Evolutionary conservation across 495 filamentous ascomycete genomes (phyloP).

Genomic region (Xylaria cubensis): DNA sequence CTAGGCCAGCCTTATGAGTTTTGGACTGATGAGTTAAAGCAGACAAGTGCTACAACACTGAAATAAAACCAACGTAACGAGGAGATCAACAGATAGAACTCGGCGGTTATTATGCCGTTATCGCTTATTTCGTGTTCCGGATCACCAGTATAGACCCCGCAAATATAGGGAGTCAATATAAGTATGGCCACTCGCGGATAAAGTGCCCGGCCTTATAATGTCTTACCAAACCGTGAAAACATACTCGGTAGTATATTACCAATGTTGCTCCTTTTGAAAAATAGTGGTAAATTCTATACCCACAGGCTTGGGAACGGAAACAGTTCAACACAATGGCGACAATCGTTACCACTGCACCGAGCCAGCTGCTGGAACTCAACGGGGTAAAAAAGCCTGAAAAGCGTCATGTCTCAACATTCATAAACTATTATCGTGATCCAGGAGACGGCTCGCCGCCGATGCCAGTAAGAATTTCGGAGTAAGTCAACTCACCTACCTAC

Average conservation of each 20-base stretch:
- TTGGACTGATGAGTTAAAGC: background rate
- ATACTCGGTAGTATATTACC: background rate
- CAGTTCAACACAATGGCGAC: constrained; percentile 8
- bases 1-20: background rate
- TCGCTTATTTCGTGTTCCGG: constrained; percentile 9
- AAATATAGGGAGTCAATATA: constrained; percentile 17
- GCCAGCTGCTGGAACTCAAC: constrained; percentile 1
- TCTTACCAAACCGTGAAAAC: background rate
- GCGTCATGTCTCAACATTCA: constrained; percentile 55
- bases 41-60: background rate
- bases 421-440: constrained; percentile 68
- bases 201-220: constrained; percentile 19
- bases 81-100: background rate
- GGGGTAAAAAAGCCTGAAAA: constrained; percentile 1
- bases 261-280: background rate
- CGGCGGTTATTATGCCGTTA: constrained; percentile 26
- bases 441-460: constrained; percentile 64
- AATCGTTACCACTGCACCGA: background rate
- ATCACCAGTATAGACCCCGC: constrained; percentile 18
- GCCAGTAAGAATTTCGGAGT: constrained; percentile 57
- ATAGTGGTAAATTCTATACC: background rate
- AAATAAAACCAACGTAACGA: background rate
- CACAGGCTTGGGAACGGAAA: background rate
- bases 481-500: constrained; percentile 8
- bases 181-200: constrained; percentile 18